Conservation (phyloP, 106 monocot genomes). For the Narthecium ossifragum region DNA sequence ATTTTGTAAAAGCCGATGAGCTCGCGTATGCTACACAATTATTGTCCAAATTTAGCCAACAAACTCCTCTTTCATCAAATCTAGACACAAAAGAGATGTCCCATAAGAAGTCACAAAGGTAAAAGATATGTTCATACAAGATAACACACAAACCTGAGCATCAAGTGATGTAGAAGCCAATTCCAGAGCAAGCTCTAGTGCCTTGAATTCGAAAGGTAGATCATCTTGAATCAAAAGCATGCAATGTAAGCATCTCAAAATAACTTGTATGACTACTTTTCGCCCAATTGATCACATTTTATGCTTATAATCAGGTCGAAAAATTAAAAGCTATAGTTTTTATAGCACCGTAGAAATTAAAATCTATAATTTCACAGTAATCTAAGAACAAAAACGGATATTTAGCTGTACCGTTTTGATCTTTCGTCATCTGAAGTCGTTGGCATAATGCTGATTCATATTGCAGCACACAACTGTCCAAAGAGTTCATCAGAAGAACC, state of each 20-base stretch:
- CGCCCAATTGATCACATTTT: background rate
- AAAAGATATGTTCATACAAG: too few species aligned
- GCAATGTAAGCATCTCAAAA: background rate
- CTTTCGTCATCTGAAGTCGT: constrained; percentile 31
- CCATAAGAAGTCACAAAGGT: too few species aligned
- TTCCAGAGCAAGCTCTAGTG: constrained; percentile 70
- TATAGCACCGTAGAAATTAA: background rate
- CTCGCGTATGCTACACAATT: too few species aligned
- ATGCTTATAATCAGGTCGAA: too few species aligned
- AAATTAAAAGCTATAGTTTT: too few species aligned
- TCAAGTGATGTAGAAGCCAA: constrained; percentile 52
- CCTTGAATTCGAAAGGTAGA: constrained; percentile 67
- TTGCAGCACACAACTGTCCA: constrained; percentile 33
- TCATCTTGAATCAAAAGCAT: constrained; percentile 27
- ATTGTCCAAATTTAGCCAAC: too few species aligned
- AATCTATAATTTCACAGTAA: background rate
- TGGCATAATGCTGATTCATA: constrained; percentile 40
- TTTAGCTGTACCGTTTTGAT: constrained; percentile 29
- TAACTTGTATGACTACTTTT: background rate
- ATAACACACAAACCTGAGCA: constrained; percentile 32
- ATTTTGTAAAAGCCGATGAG: too few species aligned
- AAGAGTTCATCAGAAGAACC: constrained; percentile 52
- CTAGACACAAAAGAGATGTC: too few species aligned
- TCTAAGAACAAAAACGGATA: background rate
- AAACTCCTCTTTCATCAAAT: too few species aligned